phyloP scores from a whole-genome alignment of 768 basidiomycete species.

The Amanita molliuscula region DNA sequence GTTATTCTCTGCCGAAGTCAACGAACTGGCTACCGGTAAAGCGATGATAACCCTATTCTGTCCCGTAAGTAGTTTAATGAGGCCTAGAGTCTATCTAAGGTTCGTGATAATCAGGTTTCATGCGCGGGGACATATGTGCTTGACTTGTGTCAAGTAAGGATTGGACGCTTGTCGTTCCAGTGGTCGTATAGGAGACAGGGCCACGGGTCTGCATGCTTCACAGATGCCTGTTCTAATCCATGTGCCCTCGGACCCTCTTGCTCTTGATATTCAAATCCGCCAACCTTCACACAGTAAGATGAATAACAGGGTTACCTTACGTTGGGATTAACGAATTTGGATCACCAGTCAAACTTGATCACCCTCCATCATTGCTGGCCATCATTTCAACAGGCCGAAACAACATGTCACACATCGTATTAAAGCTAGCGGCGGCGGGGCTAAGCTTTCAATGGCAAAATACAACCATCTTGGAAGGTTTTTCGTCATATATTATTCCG shows the following conservation, averaged over 20 bases:
- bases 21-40: conserved; percentile 45
- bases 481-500: background rate
- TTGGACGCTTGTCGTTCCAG: conserved; percentile 57
- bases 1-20: conserved; percentile 35
- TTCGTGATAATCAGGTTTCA: conserved; percentile 40
- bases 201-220: conserved; percentile 10
- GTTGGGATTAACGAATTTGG: conserved; percentile 4
- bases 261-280: conserved; percentile 51
- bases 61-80: conserved; percentile 39
- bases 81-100: background rate
- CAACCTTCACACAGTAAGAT: conserved; percentile 42
- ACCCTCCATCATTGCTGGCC: conserved; percentile 41
- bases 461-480: conserved; percentile 29
- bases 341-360: conserved; percentile 54
- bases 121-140: conserved; percentile 58
- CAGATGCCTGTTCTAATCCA: conserved; percentile 35
- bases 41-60: conserved; percentile 54
- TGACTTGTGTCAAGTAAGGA: conserved; percentile 56
- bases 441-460: conserved; percentile 40
- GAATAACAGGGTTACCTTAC: background rate
- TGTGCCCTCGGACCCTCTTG: conserved; percentile 51
- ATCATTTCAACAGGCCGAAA: conserved; percentile 64
- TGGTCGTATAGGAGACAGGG: conserved; percentile 40
- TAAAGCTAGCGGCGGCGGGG: conserved; percentile 46
- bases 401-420: conserved; percentile 36